Base-by-base conservation (phyloP, 75 land plant species). In the Azolla pinnata region DNA sequence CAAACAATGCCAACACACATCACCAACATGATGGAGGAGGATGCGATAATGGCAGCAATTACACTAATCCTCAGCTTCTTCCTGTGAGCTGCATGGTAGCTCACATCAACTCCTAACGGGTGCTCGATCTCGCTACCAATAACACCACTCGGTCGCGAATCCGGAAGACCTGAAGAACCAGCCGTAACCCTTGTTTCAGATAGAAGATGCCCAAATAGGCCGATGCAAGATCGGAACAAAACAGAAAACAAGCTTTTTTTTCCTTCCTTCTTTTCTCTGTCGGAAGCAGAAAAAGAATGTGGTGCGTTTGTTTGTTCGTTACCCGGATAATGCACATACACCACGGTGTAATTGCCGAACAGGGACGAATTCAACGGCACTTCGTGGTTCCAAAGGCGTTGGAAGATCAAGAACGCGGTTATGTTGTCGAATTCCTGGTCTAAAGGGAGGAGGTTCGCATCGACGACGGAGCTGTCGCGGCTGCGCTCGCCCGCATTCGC, bases 291-390 rank as follows among this genome's bases (percentile, higher is more conserved):
- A n/a, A n/a, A n/a, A n/a, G n/a, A n/a, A n/a, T n/a, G n/a, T n/a
- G n/a, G n/a, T n/a, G n/a, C n/a, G n/a, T n/a, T n/a, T n/a, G n/a
- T n/a, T n/a, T n/a, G n/a, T n/a, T n/a, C n/a, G n/a, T n/a, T 25
- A 89, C 96, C 96, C 83, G 83, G 96, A 66, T 89, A 89, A 0
- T 29, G 58, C 33, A 89, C 82, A 57, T 68, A 81, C 34, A 83
- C 9, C 23, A 86, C 91, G 29, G 65, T 66, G 60, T 89, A 89
- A 35, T 61, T 63, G n/a, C 96, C 91, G 60, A 80, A 89, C 2
- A 64, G 54, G 8, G 83, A 64, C 64, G 56, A 10, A 31, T 75
- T 74, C 35, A 89, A 71, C 7, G 16, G 46, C 20, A 89, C 68
- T 28, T 81, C 57, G 57, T 74, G 73, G 52, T 65, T 59, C 91